phyloP scores from a whole-genome alignment of 108 stramenopile genomes.

The Pelagomonas calceolata region DNA sequence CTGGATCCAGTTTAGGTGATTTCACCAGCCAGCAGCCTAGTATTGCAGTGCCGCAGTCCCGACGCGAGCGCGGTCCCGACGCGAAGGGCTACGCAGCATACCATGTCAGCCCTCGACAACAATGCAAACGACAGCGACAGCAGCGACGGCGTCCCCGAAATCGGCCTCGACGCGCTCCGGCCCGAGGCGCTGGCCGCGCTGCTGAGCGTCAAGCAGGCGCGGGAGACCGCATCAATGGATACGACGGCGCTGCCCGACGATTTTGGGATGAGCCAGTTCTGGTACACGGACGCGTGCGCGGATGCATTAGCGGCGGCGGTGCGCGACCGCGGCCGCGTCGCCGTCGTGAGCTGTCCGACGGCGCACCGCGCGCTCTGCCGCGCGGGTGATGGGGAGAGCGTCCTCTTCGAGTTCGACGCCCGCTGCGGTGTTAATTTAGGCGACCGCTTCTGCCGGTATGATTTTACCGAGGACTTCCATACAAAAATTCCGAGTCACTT shows the following conservation, averaged over 20 bases:
- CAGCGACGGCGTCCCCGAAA: neutral
- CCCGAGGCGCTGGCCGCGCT: conserved; percentile 2
- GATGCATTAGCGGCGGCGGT: conserved; percentile 12
- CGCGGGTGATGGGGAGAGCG: neutral
- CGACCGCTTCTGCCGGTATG: neutral
- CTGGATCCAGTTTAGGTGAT: no score
- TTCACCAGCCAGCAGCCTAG: no score
- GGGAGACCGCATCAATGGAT: neutral
- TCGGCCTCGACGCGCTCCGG: neutral
- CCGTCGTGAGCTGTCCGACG: neutral
- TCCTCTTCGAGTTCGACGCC: neutral
- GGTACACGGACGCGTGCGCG: conserved; percentile 16
- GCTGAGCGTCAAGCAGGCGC: neutral
- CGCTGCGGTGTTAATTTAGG: neutral
- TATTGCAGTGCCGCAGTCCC: no score
- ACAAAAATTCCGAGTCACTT: neutral
- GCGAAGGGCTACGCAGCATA: no score
- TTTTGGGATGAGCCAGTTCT: conserved; percentile 32
- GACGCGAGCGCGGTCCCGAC: no score
- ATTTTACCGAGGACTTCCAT: neutral
- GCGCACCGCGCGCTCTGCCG: neutral
- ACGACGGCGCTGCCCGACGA: conserved; percentile 7
- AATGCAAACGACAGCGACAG: neutral
- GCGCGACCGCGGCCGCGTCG: neutral
- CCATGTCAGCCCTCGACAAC: no score